Base-by-base conservation (phyloP, 306 rosid species). In the Crotalaria pallida region DNA sequence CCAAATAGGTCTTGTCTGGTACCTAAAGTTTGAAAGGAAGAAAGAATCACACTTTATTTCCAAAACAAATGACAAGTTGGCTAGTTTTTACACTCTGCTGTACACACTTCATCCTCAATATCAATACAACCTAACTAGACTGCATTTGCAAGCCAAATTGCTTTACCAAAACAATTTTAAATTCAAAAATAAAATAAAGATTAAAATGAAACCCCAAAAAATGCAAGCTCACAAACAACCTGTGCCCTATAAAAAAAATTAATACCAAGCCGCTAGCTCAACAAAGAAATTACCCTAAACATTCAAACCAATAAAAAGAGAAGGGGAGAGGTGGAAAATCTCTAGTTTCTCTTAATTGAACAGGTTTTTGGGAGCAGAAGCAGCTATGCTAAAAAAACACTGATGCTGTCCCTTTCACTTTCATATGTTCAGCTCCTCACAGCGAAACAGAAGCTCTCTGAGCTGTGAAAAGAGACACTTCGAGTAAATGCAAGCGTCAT, bases 321-420 rank as follows among this genome's bases (percentile, higher is more conserved):
- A 65, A 68, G 13, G 12, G 51, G 41, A 71, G 57, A 72, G 49
- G 59, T 22, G 77, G 45, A 38, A 70, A 55, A 47, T 60, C 72
- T 68, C 57, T 64, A 73, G 43, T 71, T 61, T 69, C 76, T 86
- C 76, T 79, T 56, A 77, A 80, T 53, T 53, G 67, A 77, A 84
- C 76, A 84, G 86, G 82, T 79, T 82, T 90, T 75, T 66, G 90
- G 95, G 84, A 84, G 84, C 89, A 88, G 90, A 88, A 84, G 87
- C 96, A 91, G 97, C 88, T 82, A 83, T 64, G 74, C 74, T 72
- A 50, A 72, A 84, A 84, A 86, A 82, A 67, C 92, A 88, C 92
- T 85, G 91, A 78, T 82, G 86, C 92, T 85, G 89, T 86, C 96
- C 89, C 95, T 81, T 86, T 56, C 64, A 81, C 80, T 83, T 84